phyloP scores from a whole-genome alignment of 164 flowering plant genomes.

The grape (Vitis vinifera) region DNA sequence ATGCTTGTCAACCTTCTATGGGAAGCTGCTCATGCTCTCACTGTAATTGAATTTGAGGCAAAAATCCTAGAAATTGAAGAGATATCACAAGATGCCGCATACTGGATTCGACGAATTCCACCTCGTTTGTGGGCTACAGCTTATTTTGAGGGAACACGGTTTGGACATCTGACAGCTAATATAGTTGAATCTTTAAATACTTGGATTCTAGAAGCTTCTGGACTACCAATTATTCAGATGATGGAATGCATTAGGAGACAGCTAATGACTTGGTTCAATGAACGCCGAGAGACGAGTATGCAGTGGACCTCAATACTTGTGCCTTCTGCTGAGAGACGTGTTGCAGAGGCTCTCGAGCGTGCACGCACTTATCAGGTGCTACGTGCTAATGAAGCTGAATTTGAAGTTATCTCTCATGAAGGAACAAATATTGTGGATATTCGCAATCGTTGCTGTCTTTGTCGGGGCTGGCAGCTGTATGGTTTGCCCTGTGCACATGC shows the following conservation, averaged over 20 bases:
- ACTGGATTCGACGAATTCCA: conserved; percentile 65
- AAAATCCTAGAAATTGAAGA: conserved; percentile 64
- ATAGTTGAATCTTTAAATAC: conserved; percentile 48
- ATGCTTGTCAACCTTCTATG: conserved; percentile 63
- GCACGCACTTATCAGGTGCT: conserved; percentile 64
- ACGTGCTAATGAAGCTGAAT: conserved; percentile 80
- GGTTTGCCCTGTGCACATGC: conserved; percentile 82
- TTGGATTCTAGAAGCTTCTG: conserved; percentile 74
- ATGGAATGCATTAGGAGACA: conserved; percentile 73
- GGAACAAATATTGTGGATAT: conserved; percentile 72
- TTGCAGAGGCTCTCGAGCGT: conserved; percentile 62
- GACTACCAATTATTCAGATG: conserved; percentile 72
- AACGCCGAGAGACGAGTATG: conserved; percentile 66
- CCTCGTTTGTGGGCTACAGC: conserved; percentile 78
- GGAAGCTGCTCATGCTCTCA: conserved; percentile 73
- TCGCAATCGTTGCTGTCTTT: conserved; percentile 61
- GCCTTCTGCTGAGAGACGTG: conserved; percentile 66
- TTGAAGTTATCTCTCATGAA: conserved; percentile 76
- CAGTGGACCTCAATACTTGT: conserved; percentile 77
- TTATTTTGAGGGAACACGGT: conserved; percentile 66
- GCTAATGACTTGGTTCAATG: conserved; percentile 81
- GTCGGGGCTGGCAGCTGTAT: conserved; percentile 75
- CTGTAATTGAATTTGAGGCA: conserved; percentile 59
- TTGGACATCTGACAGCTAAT: conserved; percentile 70
- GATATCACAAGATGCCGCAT: conserved; percentile 70